A percentile compares a stretch with the other conserved stretches of the same genome.
phyloP scores from a whole-genome alignment of 2,329 filamentous ascomycete species.

The Talaromyces sp. region DNA sequence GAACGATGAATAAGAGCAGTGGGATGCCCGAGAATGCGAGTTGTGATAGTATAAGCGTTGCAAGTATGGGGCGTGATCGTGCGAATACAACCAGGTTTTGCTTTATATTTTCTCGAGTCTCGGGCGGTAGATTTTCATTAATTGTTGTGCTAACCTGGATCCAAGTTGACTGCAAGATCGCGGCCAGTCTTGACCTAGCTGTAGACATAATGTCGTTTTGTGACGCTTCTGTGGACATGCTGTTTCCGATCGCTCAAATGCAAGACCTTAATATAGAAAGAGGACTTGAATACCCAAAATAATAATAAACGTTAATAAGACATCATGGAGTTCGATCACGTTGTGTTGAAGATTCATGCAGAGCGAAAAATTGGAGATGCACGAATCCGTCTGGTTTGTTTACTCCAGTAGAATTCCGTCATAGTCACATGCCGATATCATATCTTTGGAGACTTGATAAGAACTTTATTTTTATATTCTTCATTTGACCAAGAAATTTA shows the following conservation, averaged over 20 bases:
- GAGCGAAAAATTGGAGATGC: neutral
- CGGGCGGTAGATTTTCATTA: constrained; percentile 57
- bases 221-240: neutral
- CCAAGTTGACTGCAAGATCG: constrained; percentile 9
- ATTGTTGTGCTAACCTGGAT: constrained; percentile 26
- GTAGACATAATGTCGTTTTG: constrained; percentile 5
- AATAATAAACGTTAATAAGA: neutral
- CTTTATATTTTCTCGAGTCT: constrained; percentile 58
- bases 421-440: constrained; percentile 2
- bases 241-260: neutral
- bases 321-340: neutral
- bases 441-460: neutral
- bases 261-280: neutral
- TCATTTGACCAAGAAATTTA: neutral
- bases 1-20: constrained; percentile 64
- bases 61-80: constrained; percentile 63
- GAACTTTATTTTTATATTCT: neutral
- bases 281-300: neutral
- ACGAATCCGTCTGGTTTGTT: neutral
- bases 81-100: constrained; percentile 56
- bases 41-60: constrained; percentile 66
- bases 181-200: constrained; percentile 4
- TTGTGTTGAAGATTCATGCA: neutral
- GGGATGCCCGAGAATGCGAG: constrained; percentile 64
- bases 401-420: constrained; percentile 8